A percentile compares a stretch with the other conserved stretches of the same genome.
phyloP scores from a whole-genome alignment of 352 stramenopile genomes.

The Phytopythium boreale region DNA sequence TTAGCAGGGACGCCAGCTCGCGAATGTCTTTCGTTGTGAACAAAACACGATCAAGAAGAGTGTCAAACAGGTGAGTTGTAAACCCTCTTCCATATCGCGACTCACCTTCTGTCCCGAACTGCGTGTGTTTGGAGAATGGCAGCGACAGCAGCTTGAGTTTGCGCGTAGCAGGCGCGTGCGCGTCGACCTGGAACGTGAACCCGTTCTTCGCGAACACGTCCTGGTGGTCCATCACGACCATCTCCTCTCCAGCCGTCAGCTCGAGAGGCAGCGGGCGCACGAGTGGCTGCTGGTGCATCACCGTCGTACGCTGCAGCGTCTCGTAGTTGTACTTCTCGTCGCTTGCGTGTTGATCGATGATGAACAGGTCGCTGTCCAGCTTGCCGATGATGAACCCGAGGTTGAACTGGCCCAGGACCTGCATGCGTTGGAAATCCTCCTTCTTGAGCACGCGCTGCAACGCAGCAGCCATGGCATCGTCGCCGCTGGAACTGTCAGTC shows the following conservation, averaged over 20 bases:
- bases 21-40: constrained; percentile 66
- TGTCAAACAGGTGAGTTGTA: neutral
- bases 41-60: constrained; percentile 3
- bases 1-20: constrained; percentile 83
- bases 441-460: constrained; percentile 85
- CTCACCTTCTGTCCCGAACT: constrained; percentile 80
- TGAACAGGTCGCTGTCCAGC: constrained; percentile 93
- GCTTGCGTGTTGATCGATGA: constrained; percentile 98
- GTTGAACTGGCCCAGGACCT: constrained; percentile 97
- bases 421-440: constrained; percentile 91
- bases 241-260: constrained; percentile 91
- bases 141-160: constrained; percentile 75
- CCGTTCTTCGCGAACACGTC: constrained; percentile 94
- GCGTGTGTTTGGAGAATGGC: constrained; percentile 86
- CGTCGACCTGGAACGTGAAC: constrained; percentile 80
- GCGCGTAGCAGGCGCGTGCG: constrained; percentile 39
- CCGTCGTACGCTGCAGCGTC: constrained; percentile 75
- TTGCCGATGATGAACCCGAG: constrained; percentile 96
- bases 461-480: constrained; percentile 41
- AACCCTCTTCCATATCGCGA: neutral
- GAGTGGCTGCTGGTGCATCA: constrained; percentile 95
- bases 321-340: constrained; percentile 92
- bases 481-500: constrained; percentile 18
- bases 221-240: constrained; percentile 92
- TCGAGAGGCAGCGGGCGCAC: constrained; percentile 91